phyloP scores from a whole-genome alignment of 352 stramenopile genomes.

The Phytophthora rubi region DNA sequence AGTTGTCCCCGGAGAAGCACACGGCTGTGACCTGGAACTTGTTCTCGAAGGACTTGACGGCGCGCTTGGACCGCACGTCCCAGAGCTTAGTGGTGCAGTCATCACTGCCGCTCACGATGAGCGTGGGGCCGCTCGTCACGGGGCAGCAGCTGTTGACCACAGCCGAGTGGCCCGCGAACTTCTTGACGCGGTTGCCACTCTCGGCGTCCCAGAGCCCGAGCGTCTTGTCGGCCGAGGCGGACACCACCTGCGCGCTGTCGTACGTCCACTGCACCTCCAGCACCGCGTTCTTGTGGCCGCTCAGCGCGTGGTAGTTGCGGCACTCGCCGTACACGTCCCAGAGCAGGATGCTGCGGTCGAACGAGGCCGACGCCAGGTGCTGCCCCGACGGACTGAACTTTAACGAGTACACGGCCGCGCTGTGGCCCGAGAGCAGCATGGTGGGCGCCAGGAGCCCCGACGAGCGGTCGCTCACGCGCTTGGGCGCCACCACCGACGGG shows the following conservation, averaged over 20 bases:
- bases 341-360: conserved; percentile 82
- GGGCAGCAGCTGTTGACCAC: conserved; percentile 93
- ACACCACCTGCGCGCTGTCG: conserved; percentile 88
- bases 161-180: conserved; percentile 78
- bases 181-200: conserved; percentile 86
- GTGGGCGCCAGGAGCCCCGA: conserved; percentile 73
- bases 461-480: conserved; percentile 61
- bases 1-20: conserved; percentile 87
- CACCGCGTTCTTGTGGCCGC: conserved; percentile 96
- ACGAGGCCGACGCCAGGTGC: conserved; percentile 73
- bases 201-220: conserved; percentile 87
- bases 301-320: conserved; percentile 94
- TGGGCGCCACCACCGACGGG: conserved; percentile 58
- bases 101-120: conserved; percentile 92
- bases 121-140: conserved; percentile 79
- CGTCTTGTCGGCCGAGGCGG: conserved; percentile 93
- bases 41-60: conserved; percentile 87
- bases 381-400: conserved; percentile 82
- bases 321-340: conserved; percentile 93
- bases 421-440: conserved; percentile 83
- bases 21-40: conserved; percentile 92
- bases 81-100: conserved; percentile 91
- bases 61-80: conserved; percentile 85
- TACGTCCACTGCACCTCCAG: conserved; percentile 93
- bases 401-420: conserved; percentile 77